phyloP scores from a whole-genome alignment of 2,329 filamentous ascomycete species.

The Plenodomus lindquistii region DNA sequence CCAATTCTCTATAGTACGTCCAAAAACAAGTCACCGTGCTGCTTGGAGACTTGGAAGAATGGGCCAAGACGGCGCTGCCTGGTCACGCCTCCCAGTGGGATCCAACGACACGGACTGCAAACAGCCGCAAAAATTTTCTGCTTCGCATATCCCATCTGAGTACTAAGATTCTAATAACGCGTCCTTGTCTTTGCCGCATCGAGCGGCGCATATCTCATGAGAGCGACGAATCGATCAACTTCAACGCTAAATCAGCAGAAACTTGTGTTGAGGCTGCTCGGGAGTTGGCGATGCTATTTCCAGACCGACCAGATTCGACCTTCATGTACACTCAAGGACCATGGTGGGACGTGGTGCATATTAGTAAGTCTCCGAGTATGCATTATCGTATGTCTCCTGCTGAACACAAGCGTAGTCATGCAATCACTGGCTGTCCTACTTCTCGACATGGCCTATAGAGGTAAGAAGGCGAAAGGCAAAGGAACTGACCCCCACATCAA shows the following conservation, averaged over 20 bases:
- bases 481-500: constrained; percentile 24
- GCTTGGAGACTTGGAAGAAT: constrained; percentile 37
- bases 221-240: constrained; percentile 30
- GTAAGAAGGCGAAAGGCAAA: constrained; percentile 29
- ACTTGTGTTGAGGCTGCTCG: constrained; percentile 42
- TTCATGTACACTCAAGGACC: constrained; percentile 38
- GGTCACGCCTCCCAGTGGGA: not conserved
- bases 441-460: constrained; percentile 41
- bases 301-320: constrained; percentile 27
- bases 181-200: constrained; percentile 45
- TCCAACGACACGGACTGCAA: not conserved
- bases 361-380: constrained; percentile 17
- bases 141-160: constrained; percentile 39
- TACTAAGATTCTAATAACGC: constrained; percentile 42
- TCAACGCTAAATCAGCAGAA: constrained; percentile 38
- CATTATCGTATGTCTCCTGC: not conserved
- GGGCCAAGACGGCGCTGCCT: constrained; percentile 27
- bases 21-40: constrained; percentile 38
- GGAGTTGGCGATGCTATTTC: constrained; percentile 38
- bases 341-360: constrained; percentile 49
- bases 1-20: constrained; percentile 15
- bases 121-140: constrained; percentile 16
- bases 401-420: constrained; percentile 28
- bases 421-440: constrained; percentile 45
- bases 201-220: constrained; percentile 36